Evolutionary conservation across 1,284 basidiomycete species (phyloP).

Genomic region (Ustilago tritici): DNA sequence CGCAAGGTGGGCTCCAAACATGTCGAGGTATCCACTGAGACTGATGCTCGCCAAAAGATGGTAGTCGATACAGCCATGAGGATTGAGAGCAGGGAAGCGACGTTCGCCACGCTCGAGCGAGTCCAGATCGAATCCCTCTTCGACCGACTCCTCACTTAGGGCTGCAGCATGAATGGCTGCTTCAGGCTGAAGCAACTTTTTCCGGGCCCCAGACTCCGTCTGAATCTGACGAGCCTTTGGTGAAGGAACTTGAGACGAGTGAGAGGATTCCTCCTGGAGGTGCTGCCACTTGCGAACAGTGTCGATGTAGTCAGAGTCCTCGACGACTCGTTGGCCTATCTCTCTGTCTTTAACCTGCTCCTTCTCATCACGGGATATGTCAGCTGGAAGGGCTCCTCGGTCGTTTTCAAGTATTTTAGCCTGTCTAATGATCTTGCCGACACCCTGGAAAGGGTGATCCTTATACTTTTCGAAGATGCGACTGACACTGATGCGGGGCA

Average conservation of each 20-base stretch:
- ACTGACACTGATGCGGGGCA: conserved; percentile 65
- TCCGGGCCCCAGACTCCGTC: conserved; percentile 21
- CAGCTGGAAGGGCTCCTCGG: conserved; percentile 7
- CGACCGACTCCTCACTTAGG: conserved; percentile 12
- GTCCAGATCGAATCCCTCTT: conserved; percentile 32
- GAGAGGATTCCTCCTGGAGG: conserved; percentile 10
- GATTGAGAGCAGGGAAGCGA: conserved; percentile 64
- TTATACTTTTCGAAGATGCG: conserved; percentile 63
- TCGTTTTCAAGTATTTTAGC: conserved; percentile 21
- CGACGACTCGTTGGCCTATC: conserved; percentile 24
- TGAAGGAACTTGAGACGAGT: conserved; percentile 3
- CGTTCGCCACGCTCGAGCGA: conserved; percentile 42
- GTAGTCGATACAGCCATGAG: conserved; percentile 66
- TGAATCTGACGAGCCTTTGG: conserved; percentile 2
- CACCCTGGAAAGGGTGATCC: conserved; percentile 49
- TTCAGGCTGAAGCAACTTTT: conserved; percentile 33
- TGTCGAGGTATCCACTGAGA: conserved; percentile 56
- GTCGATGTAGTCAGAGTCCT: conserved; percentile 37
- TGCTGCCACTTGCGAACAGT: conserved; percentile 45
- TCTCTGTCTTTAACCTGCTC: conserved; percentile 15
- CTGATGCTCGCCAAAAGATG: conserved; percentile 40
- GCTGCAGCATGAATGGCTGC: conserved; percentile 13
- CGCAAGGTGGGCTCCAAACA: conserved; percentile 59
- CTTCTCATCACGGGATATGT: conserved; percentile 21
- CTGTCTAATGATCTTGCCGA: conserved; percentile 32